Evolutionary conservation across 2,329 filamentous ascomycete species (phyloP).

Genomic region (Microsporum audouinii): DNA sequence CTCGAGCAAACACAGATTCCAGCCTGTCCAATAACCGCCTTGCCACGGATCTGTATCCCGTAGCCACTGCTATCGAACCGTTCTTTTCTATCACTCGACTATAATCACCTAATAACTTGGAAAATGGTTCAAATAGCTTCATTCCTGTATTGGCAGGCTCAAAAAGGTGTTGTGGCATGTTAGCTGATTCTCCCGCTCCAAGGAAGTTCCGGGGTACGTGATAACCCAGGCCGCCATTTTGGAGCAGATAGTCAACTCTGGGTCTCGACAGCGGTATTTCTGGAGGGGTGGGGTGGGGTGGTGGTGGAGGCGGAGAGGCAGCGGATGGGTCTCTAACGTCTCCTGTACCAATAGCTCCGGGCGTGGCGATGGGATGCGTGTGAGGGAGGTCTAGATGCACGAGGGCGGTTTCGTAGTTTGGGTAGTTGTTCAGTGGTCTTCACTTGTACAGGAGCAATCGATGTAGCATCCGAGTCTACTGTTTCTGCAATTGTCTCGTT

Average conservation of each 20-base stretch:
- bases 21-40: constrained; percentile 77
- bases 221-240: constrained; percentile 69
- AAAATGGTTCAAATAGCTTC: constrained; percentile 70
- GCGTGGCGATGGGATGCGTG: neutral
- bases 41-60: constrained; percentile 89
- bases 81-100: constrained; percentile 66
- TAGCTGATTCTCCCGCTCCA: constrained; percentile 41
- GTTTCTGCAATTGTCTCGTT: constrained; percentile 21
- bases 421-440: constrained; percentile 13
- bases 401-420: neutral
- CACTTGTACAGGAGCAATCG: constrained; percentile 35
- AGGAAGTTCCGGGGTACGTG: constrained; percentile 64
- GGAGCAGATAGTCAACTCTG: constrained; percentile 81
- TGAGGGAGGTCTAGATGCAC: neutral
- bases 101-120: constrained; percentile 76
- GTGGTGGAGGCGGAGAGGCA: neutral
- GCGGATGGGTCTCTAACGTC: constrained; percentile 1
- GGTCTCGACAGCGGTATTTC: constrained; percentile 57
- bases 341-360: neutral
- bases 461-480: constrained; percentile 37
- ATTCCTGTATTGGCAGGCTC: constrained; percentile 58
- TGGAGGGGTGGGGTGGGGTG: constrained; percentile 65
- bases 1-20: constrained; percentile 86
- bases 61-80: constrained; percentile 87
- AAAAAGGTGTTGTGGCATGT: constrained; percentile 45